Conservation (phyloP, 257 asterid species). For the Paraleonurus japonicus region DNA sequence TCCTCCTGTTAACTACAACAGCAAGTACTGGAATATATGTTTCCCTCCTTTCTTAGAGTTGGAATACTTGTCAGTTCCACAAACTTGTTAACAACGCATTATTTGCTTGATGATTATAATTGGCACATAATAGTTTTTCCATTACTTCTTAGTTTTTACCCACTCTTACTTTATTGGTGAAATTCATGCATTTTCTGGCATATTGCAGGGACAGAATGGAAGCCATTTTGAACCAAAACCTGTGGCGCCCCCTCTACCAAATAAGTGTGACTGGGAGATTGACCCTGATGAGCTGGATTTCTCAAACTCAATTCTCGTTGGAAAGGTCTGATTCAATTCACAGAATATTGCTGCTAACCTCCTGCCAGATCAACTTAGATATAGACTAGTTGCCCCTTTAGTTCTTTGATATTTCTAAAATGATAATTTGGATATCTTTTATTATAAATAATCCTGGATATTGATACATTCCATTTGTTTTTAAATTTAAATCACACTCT, state of each 20-base stretch:
- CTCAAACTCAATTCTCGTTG: slow-evolving; percentile 65
- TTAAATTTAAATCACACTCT: neutral
- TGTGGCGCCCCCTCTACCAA: slow-evolving; percentile 91
- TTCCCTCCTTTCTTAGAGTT: neutral
- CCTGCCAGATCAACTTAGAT: slow-evolving; percentile 6
- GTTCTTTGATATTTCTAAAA: slow-evolving; percentile 5
- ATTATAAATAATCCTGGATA: slow-evolving; percentile 5
- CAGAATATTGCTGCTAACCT: slow-evolving; percentile 6
- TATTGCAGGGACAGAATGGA: slow-evolving; percentile 94
- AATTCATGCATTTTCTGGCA: slow-evolving; percentile 6
- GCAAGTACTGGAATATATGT: neutral
- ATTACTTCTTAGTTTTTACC: neutral
- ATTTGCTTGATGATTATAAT: slow-evolving; percentile 12
- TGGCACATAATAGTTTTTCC: neutral
- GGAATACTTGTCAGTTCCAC: neutral
- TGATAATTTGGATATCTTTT: slow-evolving; percentile 12
- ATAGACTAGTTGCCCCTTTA: slow-evolving; percentile 10
- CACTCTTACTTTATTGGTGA: neutral
- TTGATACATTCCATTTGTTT: neutral
- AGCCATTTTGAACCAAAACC: slow-evolving; percentile 98
- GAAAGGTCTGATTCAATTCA: slow-evolving; percentile 64
- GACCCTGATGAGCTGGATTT: slow-evolving; percentile 93
- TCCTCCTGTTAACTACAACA: neutral
- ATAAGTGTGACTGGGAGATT: slow-evolving; percentile 99
- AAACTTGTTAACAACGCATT: neutral